Evolutionary conservation across 768 basidiomycete genomes (phyloP), one percentile per base, ranked within the genome.

Genomic region (Kwoniella sp.): DNA sequence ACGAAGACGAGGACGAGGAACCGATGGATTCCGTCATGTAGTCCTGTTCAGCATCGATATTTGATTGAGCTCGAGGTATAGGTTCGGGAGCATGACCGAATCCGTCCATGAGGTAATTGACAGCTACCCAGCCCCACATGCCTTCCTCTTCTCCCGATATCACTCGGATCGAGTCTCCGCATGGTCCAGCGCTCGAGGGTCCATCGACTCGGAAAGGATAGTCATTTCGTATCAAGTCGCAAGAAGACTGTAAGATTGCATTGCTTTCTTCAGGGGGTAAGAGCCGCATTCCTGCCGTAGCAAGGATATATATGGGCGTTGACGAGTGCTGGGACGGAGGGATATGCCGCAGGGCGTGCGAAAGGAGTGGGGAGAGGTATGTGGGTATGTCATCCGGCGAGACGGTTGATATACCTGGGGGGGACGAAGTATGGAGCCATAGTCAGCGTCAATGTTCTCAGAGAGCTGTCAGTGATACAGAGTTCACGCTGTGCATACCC

Each of bases 91-190:
- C 72, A 60, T 79, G 77, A 15, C 81, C 81, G 74, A 99, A 99
- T 1, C 94, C 95, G 74, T 98, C 90, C 91, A 97, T 94, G 53
- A 98, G 87, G 79, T 99, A 98, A 80, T 98, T 99, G 72, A 98
- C 92, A 0, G 94, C 93, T 60, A 99, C 92, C 96, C 96, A 99
- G 0, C 96, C 96, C 80, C 93, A 98, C 47, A 98, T 82, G 0
- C 96, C 96, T 76, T 99, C 96, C 80, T 99, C 96, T 80, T 98
- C 94, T 63, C 96, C 96, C 2, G 91, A 91, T 72, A 98, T 98
- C 66, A 98, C 92, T 48, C 89, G 87, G 1, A 98, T 87, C 71
- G 89, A 93, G 52, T 90, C 86, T n/a, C 91, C 91, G 78, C 95
- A 99, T 2, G 91, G 91, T 10, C 91, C 92, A 37, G 83, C 81